Base-by-base conservation (phyloP, 345 rosid species). In the Rhizophora apiculata region DNA sequence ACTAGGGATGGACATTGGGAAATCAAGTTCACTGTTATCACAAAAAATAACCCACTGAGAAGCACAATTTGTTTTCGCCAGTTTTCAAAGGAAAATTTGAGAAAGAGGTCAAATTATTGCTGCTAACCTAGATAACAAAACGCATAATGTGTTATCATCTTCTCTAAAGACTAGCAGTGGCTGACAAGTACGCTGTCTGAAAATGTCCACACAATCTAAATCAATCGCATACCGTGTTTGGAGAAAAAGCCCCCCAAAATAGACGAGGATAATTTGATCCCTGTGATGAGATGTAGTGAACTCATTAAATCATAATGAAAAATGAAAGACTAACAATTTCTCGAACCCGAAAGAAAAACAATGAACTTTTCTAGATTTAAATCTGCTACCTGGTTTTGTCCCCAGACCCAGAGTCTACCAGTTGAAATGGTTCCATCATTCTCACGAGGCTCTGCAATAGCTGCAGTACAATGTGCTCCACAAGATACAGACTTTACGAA, bases 341-440 rank as follows among this genome's bases (percentile, higher is more conserved):
- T 36, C 53, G 5, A 16, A 8, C 8, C 2, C 22, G 20, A 61
- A 11, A 5, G 32, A 62, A 27, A n/a, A 46, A 34, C 19, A 8
- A 56, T 4, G 30, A 1, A n/a, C 39, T 64, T 29, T 1, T 54
- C 22, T 24, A 60, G 30, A 21, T 32, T 32, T 11, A 69, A 8
- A 51, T 51, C 24, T 22, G 60, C 27, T 22, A 90, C 99, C 91
- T 92, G 99, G 80, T 92, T 92, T 86, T 95, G 99, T 16, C 99
- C 99, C 98, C 99, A 95, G 83, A 95, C 89, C 97, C 99, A 92
- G 54, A 95, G 97, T 69, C 99, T 87, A 21, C 90, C 80, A 1
- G 63, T 74, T 53, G 94, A 85, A 60, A 83, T 73, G 64, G 86
- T 82, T 68, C 90, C 96, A 71, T 87, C 94, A 74, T 87, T 92